phyloP scores from a whole-genome alignment of 345 rosid species.

The Lenwebbia sp. region DNA sequence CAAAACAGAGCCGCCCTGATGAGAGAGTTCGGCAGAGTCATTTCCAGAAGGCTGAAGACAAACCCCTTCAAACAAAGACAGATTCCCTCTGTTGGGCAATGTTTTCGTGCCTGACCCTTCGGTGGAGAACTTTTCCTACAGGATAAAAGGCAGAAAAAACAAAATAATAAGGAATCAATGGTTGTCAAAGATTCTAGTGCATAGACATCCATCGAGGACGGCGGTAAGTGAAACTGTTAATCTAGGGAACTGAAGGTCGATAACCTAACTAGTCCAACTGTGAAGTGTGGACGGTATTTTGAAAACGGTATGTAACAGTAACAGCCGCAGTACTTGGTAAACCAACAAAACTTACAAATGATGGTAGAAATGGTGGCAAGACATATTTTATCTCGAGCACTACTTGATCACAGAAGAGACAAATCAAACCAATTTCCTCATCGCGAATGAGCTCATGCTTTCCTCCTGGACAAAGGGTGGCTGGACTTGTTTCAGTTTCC shows the following conservation, averaged over 20 bases:
- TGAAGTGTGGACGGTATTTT: background rate
- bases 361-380: background rate
- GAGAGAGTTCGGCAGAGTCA: background rate
- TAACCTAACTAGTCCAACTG: background rate
- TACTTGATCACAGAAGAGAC: background rate
- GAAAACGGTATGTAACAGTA: background rate
- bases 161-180: background rate
- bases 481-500: background rate
- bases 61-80: background rate
- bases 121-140: background rate
- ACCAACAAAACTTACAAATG: background rate
- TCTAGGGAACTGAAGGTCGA: background rate
- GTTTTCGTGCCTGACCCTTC: background rate
- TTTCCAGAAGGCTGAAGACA: background rate
- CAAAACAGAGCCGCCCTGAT: conserved; percentile 51
- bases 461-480: background rate
- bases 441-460: background rate
- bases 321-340: background rate
- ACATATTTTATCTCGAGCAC: background rate
- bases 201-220: background rate
- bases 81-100: background rate
- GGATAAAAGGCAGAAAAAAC: background rate
- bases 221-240: background rate
- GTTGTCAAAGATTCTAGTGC: background rate
- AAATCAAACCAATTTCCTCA: background rate